Percentiles rank a stretch among this genome's conserved stretches.
phyloP scores from a whole-genome alignment of 148 eudicot genomes.

The Amaranthus cruentus region DNA sequence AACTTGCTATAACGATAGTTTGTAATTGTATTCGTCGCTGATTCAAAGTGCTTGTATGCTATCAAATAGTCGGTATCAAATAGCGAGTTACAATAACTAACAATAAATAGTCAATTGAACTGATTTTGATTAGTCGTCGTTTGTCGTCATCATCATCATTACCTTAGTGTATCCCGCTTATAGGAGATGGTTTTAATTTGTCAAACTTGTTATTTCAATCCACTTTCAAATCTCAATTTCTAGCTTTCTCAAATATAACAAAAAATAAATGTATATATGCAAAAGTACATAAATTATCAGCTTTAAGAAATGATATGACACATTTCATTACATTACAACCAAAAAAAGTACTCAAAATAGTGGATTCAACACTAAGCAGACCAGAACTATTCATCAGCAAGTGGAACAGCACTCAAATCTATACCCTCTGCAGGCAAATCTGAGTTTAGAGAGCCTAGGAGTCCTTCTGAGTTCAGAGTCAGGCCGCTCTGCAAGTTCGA shows the following conservation, averaged over 20 bases:
- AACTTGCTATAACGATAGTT: too few species aligned
- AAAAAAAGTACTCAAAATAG: conserved; percentile 6
- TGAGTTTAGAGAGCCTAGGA: conserved; percentile 55
- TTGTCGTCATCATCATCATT: too few species aligned
- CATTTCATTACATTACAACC: conserved; percentile 1
- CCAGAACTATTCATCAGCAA: conserved; percentile 36
- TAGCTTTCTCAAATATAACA: not conserved
- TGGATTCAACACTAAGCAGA: not conserved
- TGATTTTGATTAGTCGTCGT: too few species aligned
- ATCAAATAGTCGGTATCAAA: too few species aligned
- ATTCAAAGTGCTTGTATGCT: too few species aligned
- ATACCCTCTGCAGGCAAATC: conserved; percentile 74
- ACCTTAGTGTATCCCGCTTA: too few species aligned
- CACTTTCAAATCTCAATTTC: too few species aligned
- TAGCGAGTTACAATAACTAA: too few species aligned
- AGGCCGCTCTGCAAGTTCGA: conserved; percentile 67
- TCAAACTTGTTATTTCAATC: too few species aligned
- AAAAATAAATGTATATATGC: not conserved
- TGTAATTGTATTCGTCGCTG: too few species aligned
- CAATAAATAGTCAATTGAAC: too few species aligned
- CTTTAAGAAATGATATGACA: not conserved
- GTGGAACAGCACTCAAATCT: conserved; percentile 63
- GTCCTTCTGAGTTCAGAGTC: conserved; percentile 74
- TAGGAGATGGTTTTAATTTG: too few species aligned
- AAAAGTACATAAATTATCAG: not conserved